Conservation (phyloP, 257 asterid genomes). For the Gentiana dahurica region DNA sequence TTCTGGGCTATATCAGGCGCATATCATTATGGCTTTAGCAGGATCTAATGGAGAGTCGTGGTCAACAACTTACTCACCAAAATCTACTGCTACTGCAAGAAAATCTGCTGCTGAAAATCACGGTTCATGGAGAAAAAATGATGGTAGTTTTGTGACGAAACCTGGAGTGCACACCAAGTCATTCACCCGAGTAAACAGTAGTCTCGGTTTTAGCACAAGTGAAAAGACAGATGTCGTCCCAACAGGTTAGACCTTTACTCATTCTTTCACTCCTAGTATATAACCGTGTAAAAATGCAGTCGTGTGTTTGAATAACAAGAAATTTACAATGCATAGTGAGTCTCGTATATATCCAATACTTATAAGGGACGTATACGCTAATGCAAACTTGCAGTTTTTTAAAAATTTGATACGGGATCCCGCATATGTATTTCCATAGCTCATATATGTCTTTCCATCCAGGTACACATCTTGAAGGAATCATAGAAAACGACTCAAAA, state of each 20-base stretch:
- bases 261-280: background rate
- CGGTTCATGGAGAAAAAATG: constrained; percentile 20
- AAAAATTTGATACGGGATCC: no score
- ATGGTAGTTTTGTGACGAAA: constrained; percentile 21
- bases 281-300: no score
- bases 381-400: no score
- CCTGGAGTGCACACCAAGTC: constrained; percentile 36
- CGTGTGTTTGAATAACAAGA: no score
- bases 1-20: constrained; percentile 47
- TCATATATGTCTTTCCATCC: no score
- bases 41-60: constrained; percentile 89
- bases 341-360: no score
- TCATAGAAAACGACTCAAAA: no score
- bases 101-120: constrained; percentile 38
- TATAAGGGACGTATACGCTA: no score
- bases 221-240: constrained; percentile 13
- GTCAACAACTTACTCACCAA: constrained; percentile 59
- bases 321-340: no score
- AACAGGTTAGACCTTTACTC: constrained; percentile 7
- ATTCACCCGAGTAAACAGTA: constrained; percentile 26
- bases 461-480: no score
- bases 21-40: constrained; percentile 79
- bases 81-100: constrained; percentile 16
- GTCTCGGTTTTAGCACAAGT: constrained; percentile 33
- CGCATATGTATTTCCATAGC: no score